phyloP scores from a whole-genome alignment of 768 basidiomycete genomes.

The Xerocomus spinulosus region DNA sequence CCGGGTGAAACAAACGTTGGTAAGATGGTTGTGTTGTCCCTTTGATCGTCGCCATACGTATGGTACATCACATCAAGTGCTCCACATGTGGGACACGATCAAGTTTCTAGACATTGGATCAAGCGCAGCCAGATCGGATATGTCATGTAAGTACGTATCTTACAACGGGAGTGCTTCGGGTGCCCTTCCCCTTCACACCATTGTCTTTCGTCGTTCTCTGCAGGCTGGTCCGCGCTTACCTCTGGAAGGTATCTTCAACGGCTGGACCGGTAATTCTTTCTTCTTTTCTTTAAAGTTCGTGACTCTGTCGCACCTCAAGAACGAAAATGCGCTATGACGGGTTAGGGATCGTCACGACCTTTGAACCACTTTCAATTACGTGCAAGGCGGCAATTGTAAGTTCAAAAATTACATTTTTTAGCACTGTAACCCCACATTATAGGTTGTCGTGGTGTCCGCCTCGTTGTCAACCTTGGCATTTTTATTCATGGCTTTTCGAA shows the following conservation, averaged over 20 bases:
- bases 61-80: background rate
- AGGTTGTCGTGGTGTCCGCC: slow-evolving; percentile 51
- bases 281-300: background rate
- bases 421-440: background rate
- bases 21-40: slow-evolving; percentile 7
- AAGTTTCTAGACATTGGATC: background rate
- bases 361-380: slow-evolving; percentile 12
- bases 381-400: slow-evolving; percentile 20
- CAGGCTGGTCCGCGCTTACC: slow-evolving; percentile 33
- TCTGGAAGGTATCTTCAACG: slow-evolving; percentile 28
- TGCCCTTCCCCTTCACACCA: slow-evolving; percentile 18
- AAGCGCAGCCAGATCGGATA: too few relatives aligned
- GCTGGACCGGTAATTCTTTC: slow-evolving; percentile 16
- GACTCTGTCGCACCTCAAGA: background rate
- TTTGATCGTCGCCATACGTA: slow-evolving; percentile 21
- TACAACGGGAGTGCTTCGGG: background rate
- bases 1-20: too few relatives aligned
- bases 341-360: slow-evolving; percentile 1
- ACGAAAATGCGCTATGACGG: slow-evolving; percentile 3
- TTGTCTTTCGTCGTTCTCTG: slow-evolving; percentile 23
- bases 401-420: background rate
- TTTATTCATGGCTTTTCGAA: slow-evolving; percentile 44
- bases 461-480: slow-evolving; percentile 51
- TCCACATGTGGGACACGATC: background rate
- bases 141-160: background rate